Percentiles rank a stretch among this genome's conserved stretches.
These are phyloP conservation scores for Clavispora phyllophila DNA, from an alignment of 805 yeast genomes.

Conservation along the genomic window DNA sequence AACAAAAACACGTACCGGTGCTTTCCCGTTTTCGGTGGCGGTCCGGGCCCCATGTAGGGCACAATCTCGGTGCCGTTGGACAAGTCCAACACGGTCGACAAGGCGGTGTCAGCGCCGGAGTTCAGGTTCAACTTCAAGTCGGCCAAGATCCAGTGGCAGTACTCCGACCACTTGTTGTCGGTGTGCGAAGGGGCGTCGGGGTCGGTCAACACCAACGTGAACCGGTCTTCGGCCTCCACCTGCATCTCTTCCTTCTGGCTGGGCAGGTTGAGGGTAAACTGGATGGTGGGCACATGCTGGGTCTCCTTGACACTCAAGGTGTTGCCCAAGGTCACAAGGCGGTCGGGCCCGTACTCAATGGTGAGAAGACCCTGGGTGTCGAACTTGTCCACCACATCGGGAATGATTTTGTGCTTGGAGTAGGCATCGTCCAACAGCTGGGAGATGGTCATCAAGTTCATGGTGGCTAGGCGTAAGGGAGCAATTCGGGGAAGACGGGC, in stretches of 20 bases:
- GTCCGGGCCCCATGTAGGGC: conserved; percentile 78
- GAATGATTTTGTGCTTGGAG: conserved; percentile 44
- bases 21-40: conserved; percentile 81
- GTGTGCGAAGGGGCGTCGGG: conserved; percentile 89
- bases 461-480: conserved; percentile 14
- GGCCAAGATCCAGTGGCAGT: conserved; percentile 64
- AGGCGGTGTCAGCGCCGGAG: conserved; percentile 12
- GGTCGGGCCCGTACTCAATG: conserved; percentile 51
- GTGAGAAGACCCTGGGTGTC: conserved; percentile 54
- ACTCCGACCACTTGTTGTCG: conserved; percentile 87
- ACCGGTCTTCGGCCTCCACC: conserved; percentile 44
- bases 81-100: conserved; percentile 29
- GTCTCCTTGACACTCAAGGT: conserved; percentile 60
- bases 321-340: conserved; percentile 77
- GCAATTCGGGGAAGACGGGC: conserved; percentile 3
- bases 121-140: conserved; percentile 46
- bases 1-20: conserved; percentile 82
- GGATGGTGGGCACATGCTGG: conserved; percentile 61
- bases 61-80: conserved; percentile 40
- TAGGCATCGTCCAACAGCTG: conserved; percentile 50
- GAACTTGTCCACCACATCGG: conserved; percentile 48
- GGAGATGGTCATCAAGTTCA: conserved; percentile 48
- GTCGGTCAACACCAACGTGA: conserved; percentile 78
- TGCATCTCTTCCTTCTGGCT: conserved; percentile 39
- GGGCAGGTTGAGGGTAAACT: conserved; percentile 54